Base-by-base conservation (phyloP, 2,329 filamentous ascomycete species). In the Ophiostoma piceae region DNA sequence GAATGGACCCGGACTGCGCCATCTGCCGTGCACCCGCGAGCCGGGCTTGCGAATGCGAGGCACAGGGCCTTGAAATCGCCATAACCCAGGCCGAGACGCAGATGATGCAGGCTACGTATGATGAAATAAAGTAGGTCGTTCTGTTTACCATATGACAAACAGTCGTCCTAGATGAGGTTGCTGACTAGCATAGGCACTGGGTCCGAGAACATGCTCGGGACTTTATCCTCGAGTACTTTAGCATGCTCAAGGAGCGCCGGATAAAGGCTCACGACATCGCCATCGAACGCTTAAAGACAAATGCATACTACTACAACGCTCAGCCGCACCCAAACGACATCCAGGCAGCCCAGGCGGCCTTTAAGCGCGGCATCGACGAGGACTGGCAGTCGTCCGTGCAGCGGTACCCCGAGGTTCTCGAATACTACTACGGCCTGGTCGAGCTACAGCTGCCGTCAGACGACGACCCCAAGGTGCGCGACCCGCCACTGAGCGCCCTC, bases 371-470 rank as follows among this genome's bases (percentile, higher is more conserved):
- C 72, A 90, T 93, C 75, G 90, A 93, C 75, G 88, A 91, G 72
- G 91, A 93, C 79, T 94, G 91, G 91, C 86, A 89, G 75, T 83
- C 86, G 39, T 90, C 88, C 66, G 90, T 93, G 54, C 86, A 92
- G 75, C 85, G 88, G 69, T 94, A 94, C 75, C 91, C 91, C 4
- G 90, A 93, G 76, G 88, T 94, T n/a, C 82, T 94, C 69, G 89
- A 92, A 78, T 92, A 94, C 79, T 94, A 90, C 77, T 94, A 90
- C 79, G 83, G 86, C 71, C 81, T 93, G 51, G 88, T 93, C 47
- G 85, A 88, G 69, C 77, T 92, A 71, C 85, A 82, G 29, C 79
- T 92, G 4, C 90, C 91, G 0, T 79, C 80, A 57, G 88, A 92
- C 70, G 82, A 87, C 69, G 87, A 89, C 57, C 78, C 83, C 1